Evolutionary conservation across 495 filamentous ascomycete species (phyloP), one percentile per base, ranked within the genome.

Genomic region (Penicillium malachiteum): DNA sequence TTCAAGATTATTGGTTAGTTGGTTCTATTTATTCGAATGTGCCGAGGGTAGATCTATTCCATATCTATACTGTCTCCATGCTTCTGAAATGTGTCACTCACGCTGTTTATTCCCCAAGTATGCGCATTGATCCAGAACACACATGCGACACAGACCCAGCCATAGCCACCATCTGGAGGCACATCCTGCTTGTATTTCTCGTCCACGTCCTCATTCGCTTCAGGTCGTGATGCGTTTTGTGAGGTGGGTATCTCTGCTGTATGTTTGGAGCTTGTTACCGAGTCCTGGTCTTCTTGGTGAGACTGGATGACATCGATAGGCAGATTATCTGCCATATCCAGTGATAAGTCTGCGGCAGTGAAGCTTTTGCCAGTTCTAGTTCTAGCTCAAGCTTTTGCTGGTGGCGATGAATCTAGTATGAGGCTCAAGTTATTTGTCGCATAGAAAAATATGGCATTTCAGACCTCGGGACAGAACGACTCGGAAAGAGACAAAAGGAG

Each of bases 131-230:
- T 78, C 62, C 70, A 71, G 56, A 82, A 81, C 18, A 74, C 74
- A 37, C 72, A 74, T 5, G 66, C 67, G 12, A 83, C 76, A 41
- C 77, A 78, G 13, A 83, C 69, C 81, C 80, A 83, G 41, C 81
- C 79, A 61, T 83, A 83, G 0, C 81, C 79, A 33, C 81, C 79
- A 55, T 82, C 79, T 31, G 75, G 79, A 7, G 81, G 78, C 33
- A 74, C 60, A 48, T 73, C 71, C 11, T 55, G 66, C 21, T 65
- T 59, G 46, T 64, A 62, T 50, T 74, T 74, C 40, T 67, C 62
- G 16, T 72, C 69, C 18, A 59, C 50, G 3, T 55, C 56, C 39
- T 67, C 62, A 17, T 72, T 68, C 26, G 60, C 50, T 3, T 55
- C 56, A 10, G 55, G 37, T 4, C 26, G 43, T 5, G 56, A 1